Base-by-base conservation (phyloP, 2,329 filamentous ascomycete genomes). In the Phyllosticta ampelicida region DNA sequence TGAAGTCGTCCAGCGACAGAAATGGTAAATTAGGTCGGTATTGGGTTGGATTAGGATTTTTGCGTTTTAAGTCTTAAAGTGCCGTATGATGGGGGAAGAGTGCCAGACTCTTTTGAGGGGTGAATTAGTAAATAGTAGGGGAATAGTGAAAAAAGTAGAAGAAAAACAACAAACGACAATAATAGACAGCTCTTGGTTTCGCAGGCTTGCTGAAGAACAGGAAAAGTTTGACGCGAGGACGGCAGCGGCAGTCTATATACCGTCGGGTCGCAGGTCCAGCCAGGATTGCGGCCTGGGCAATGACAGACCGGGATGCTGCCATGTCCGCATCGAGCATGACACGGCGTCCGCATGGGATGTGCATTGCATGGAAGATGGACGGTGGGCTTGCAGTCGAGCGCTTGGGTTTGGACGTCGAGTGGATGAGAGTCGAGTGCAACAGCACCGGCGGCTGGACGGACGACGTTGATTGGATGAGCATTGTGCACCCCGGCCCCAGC, bases 151-250 rank as follows among this genome's bases (percentile, higher is more conserved):
- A 59, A 48, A 54, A 58, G 48, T 44, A 66, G 62, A 64, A 66
- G 69, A 69, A 74, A 69, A 68, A 70, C 66, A 68, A 67, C 66
- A 67, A 67, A 71, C 70, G 67, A 68, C 64, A 66, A 64, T 67
- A 72, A 72, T 73, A 73, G 72, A 72, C 70, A 77, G 73, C 74
- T 77, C 76, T 75, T 65, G 71, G 61, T 76, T 76, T 70, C 50
- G 77, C 74, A 76, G 67, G 73, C 76, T 78, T 77, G 75, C 75
- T 78, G 74, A 72, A 74, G 73, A 75, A 16, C 36, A 44, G 67
- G 70, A 66, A 67, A 69, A 58, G 26, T 51, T 19, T 20, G 49
- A 51, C 36, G 36, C 36, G 36, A 16, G 36, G 36, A 44, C 36
- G 36, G 36, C 36, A 44, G 36, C 36, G 36, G 36, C 36, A 44